Conservation (phyloP, 2,329 filamentous ascomycete genomes). For the Pseudocercospora pini-densiflorae region DNA sequence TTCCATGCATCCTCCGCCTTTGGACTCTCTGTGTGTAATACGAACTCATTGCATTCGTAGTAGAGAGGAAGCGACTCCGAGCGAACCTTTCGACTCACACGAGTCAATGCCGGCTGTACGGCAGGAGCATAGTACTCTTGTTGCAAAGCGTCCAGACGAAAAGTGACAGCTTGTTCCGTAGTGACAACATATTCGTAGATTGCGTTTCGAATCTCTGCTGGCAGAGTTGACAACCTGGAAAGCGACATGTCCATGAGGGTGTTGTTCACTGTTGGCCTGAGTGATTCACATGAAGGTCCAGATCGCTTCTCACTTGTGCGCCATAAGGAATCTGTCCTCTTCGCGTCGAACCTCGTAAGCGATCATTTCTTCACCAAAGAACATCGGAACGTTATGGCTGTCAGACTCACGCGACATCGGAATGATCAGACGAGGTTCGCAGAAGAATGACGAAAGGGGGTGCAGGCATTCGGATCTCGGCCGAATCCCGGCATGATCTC, state of each 20-base stretch:
- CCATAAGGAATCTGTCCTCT: too few relatives aligned
- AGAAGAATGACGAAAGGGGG: background rate
- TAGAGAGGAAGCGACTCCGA: constrained; percentile 35
- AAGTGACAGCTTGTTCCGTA: constrained; percentile 35
- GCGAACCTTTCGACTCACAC: constrained; percentile 35
- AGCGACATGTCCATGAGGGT: constrained; percentile 12
- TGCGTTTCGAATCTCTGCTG: constrained; percentile 33
- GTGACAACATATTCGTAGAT: constrained; percentile 35
- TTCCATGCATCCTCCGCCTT: constrained; percentile 33
- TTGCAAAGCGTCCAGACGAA: constrained; percentile 37
- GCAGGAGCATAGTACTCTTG: constrained; percentile 33
- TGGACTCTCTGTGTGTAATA: constrained; percentile 37
- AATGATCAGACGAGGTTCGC: background rate
- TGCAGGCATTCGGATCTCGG: background rate
- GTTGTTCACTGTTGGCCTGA: background rate
- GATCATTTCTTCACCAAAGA: too few relatives aligned
- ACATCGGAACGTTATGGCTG: background rate
- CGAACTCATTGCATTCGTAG: constrained; percentile 37
- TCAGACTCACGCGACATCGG: background rate
- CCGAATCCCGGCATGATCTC: background rate
- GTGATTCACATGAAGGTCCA: background rate
- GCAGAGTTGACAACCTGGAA: constrained; percentile 30
- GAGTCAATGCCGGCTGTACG: constrained; percentile 34
- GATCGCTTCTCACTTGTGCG: background rate
- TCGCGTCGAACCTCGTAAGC: too few relatives aligned